Percentiles rank a stretch among this genome's conserved stretches.
phyloP scores from a whole-genome alignment of 805 yeast genomes.

The Cyberlindnera lachancei region DNA sequence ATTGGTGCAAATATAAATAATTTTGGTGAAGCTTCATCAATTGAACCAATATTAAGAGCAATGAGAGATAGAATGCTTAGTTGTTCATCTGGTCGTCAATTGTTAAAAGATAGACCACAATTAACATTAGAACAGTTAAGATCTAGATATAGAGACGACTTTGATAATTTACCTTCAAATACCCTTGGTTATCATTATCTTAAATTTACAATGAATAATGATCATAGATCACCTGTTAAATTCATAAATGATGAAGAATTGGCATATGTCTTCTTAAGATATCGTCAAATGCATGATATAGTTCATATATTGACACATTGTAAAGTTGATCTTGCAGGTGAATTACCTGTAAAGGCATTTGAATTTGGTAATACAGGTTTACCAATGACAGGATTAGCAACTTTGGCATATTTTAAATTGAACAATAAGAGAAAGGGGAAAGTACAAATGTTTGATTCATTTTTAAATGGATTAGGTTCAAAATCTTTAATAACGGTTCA shows the following conservation, averaged over 20 bases:
- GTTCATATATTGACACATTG: slow-evolving; percentile 87
- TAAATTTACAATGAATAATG: slow-evolving; percentile 86
- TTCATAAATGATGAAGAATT: slow-evolving; percentile 85
- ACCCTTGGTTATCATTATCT: slow-evolving; percentile 79
- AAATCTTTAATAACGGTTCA: slow-evolving; percentile 79
- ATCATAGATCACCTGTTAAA: slow-evolving; percentile 81
- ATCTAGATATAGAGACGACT: slow-evolving; percentile 47
- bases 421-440: slow-evolving; percentile 54
- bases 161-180: slow-evolving; percentile 53
- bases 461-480: slow-evolving; percentile 66
- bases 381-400: slow-evolving; percentile 89
- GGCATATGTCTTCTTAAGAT: slow-evolving; percentile 89
- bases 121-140: slow-evolving; percentile 69
- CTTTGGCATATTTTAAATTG: slow-evolving; percentile 81
- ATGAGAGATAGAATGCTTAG: slow-evolving; percentile 68
- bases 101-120: slow-evolving; percentile 73
- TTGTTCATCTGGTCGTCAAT: slow-evolving; percentile 68
- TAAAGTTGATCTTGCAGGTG: slow-evolving; percentile 94
- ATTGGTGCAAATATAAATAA: slow-evolving; percentile 70
- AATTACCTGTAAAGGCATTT: slow-evolving; percentile 84
- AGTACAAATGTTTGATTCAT: slow-evolving; percentile 46
- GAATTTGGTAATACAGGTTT: slow-evolving; percentile 89
- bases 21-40: slow-evolving; percentile 86
- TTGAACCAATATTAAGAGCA: slow-evolving; percentile 53
- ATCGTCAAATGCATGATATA: slow-evolving; percentile 95